Conservation (phyloP, 768 basidiomycete genomes). For the Macrolepiota dolichaula region DNA sequence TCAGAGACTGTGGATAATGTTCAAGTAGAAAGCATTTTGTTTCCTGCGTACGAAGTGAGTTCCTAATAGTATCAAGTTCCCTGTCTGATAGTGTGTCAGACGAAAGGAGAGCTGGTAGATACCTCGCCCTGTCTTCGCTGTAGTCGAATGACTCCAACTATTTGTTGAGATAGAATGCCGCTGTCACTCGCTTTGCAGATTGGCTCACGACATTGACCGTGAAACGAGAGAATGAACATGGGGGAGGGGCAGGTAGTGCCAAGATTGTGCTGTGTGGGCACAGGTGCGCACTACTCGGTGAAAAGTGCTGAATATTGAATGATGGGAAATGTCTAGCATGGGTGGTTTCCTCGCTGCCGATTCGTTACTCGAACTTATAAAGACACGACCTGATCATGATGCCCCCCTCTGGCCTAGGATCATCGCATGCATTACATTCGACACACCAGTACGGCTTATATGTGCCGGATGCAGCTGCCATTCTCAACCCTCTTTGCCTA, state of each 20-base stretch:
- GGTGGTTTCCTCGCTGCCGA: slow-evolving; percentile 90
- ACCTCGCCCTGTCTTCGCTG: background rate
- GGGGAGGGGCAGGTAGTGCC: slow-evolving; percentile 72
- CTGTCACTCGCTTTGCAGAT: slow-evolving; percentile 83
- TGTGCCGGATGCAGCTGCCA: background rate
- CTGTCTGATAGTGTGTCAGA: slow-evolving; percentile 38
- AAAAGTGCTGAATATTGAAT: no score
- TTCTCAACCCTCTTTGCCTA: slow-evolving; percentile 25
- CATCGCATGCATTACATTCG: slow-evolving; percentile 81
- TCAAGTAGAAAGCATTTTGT: slow-evolving; percentile 70
- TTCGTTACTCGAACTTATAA: slow-evolving; percentile 68
- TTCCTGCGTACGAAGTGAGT: slow-evolving; percentile 84
- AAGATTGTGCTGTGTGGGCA: slow-evolving; percentile 89
- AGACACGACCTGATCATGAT: slow-evolving; percentile 57
- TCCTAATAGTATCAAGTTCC: slow-evolving; percentile 5
- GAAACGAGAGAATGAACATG: slow-evolving; percentile 75
- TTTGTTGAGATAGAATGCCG: slow-evolving; percentile 40
- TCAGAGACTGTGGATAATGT: slow-evolving; percentile 56
- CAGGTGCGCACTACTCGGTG: slow-evolving; percentile 62
- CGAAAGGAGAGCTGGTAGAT: slow-evolving; percentile 85
- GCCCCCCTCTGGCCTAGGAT: slow-evolving; percentile 87
- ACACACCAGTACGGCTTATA: slow-evolving; percentile 76
- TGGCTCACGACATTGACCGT: slow-evolving; percentile 91
- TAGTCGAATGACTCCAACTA: background rate
- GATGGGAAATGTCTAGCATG: slow-evolving; percentile 61